A percentile compares a stretch with the other conserved stretches of the same genome.
Conservation (phyloP, 257 asterid species). For the Solanum virginianum region DNA sequence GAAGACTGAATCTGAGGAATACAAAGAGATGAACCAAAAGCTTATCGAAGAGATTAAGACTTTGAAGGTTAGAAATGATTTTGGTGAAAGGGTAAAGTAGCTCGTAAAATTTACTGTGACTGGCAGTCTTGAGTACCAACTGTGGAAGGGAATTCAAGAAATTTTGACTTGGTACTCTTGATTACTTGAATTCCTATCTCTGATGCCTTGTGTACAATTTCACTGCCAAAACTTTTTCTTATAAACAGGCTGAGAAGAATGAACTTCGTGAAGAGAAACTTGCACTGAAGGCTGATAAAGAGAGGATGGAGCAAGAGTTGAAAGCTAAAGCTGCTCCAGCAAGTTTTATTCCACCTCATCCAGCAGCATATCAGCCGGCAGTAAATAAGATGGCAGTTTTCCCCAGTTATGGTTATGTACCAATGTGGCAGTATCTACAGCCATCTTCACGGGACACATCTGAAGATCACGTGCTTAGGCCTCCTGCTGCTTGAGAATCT, state of each 20-base stretch:
- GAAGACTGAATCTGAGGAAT: slow-evolving; percentile 45
- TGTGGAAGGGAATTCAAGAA: background rate
- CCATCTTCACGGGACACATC: slow-evolving; percentile 60
- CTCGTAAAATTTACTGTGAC: background rate
- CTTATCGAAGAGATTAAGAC: slow-evolving; percentile 60
- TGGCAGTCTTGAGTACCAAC: background rate
- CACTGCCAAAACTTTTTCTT: background rate
- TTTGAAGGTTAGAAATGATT: slow-evolving; percentile 44
- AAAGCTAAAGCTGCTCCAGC: slow-evolving; percentile 35
- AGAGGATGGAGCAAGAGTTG: slow-evolving; percentile 66
- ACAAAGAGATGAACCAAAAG: slow-evolving; percentile 37
- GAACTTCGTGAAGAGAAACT: slow-evolving; percentile 84
- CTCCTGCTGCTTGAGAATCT: slow-evolving; percentile 70
- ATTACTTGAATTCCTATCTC: background rate
- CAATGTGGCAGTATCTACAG: slow-evolving; percentile 83
- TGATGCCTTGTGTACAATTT: background rate
- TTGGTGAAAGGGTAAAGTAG: background rate
- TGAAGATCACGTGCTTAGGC: slow-evolving; percentile 66
- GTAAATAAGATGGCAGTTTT: slow-evolving; percentile 57
- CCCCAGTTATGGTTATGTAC: slow-evolving; percentile 62
- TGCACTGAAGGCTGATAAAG: slow-evolving; percentile 59
- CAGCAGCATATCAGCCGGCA: slow-evolving; percentile 43
- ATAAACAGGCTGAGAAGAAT: slow-evolving; percentile 58
- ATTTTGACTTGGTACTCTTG: background rate
- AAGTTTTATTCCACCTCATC: slow-evolving; percentile 57